phyloP scores from a whole-genome alignment of 1,284 basidiomycete genomes.

The Ustilago hordei region DNA sequence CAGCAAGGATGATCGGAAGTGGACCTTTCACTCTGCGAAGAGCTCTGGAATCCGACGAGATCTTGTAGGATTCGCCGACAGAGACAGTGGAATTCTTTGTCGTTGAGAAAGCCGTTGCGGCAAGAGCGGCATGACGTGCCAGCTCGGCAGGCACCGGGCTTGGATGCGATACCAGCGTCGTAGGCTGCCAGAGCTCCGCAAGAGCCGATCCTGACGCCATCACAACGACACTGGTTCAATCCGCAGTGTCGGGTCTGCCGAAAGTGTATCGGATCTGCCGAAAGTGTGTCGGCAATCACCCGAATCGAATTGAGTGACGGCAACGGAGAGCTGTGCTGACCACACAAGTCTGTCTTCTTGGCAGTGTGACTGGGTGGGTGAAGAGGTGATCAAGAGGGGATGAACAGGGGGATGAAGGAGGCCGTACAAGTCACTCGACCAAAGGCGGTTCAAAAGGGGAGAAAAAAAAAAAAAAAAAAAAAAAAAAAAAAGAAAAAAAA shows the following conservation, averaged over 20 bases:
- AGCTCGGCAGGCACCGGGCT: constrained; percentile 26
- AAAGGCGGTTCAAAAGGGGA: no score
- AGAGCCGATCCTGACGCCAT: constrained; percentile 38
- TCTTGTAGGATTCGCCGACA: constrained; percentile 49
- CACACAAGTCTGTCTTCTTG: no score
- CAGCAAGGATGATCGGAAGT: constrained; percentile 39
- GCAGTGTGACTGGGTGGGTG: no score
- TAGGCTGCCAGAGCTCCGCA: constrained; percentile 41
- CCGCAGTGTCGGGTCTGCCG: neutral
- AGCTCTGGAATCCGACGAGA: constrained; percentile 32
- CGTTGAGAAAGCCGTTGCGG: constrained; percentile 30
- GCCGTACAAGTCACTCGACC: no score
- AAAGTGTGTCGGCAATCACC: no score
- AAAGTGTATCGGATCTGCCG: neutral
- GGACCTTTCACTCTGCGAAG: constrained; percentile 42
- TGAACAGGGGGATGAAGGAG: no score
- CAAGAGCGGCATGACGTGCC: constrained; percentile 32
- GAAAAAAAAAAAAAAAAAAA: no score
- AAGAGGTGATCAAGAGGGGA: no score
- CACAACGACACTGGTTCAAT: neutral
- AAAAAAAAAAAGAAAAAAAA: neutral
- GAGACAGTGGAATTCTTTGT: constrained; percentile 31
- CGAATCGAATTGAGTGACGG: no score
- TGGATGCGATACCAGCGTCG: constrained; percentile 37
- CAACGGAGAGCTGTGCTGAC: no score